Evolutionary conservation across 768 basidiomycete genomes (phyloP), one percentile per base, ranked within the genome.

Genomic region (Lactarius evosmus): DNA sequence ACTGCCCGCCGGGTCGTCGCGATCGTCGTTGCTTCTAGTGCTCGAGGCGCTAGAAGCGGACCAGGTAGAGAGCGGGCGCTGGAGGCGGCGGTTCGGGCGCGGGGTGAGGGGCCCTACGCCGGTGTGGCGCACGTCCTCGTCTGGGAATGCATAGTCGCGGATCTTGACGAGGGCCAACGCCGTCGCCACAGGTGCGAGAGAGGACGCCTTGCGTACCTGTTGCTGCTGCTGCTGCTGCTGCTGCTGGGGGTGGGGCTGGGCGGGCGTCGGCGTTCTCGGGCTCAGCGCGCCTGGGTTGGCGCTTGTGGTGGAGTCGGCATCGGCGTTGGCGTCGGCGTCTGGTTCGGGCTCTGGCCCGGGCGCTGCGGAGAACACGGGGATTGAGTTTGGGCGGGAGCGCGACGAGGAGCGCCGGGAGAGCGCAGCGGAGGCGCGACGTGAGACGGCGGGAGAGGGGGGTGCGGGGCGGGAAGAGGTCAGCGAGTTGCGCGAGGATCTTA

Each of bases 401-500:
- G 70, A 73, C 25, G 77, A 78, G 40, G 80, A 80, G 2, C 73
- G 74, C 46, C 70, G 70, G 9, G 72, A 76, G 67, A 54, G 74
- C 58, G 62, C 76, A 63, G 69, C 70, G 19, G 79, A 79, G 6
- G 77, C 67, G 29, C 80, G 77, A 38, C 83, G 79, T 0, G 83
- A 84, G 5, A 78, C 61, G 0, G 78, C 82, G 17, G 85, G 86
- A 1, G 84, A 86, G 4, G 82, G 82, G 0, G 86, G 86, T 0
- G 86, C 86, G 36, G 84, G 85, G 5, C 86, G 83, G 0, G 79
- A 79, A 14, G 81, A 79, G 0, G 76, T 77, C 65, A 77, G 81
- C 19, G 75, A 70, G 52, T 72, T 75, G 22, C 75, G 71, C 17
- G 73, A 71, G 34, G 76, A 72, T 40, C 71, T 68, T 32, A 72